Evolutionary conservation across 1,284 basidiomycete species (phyloP).

Genomic region (Clitocybe nebularis): DNA sequence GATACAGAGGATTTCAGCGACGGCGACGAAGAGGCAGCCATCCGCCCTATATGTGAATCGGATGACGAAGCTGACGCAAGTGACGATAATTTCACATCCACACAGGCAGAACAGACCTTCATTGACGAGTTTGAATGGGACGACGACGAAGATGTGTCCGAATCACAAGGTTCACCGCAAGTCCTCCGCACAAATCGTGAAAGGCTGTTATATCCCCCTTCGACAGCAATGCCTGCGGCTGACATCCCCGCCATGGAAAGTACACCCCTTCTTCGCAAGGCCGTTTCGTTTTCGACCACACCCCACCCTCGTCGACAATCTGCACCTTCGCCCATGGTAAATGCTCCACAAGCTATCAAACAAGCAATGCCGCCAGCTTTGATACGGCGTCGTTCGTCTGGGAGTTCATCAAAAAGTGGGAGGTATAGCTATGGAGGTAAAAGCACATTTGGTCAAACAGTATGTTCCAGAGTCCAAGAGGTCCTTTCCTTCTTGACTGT

Average conservation of each 20-base stretch:
- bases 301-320: constrained; percentile 19
- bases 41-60: too few species aligned
- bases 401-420: constrained; percentile 24
- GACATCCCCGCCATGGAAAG: constrained; percentile 21
- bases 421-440: constrained; percentile 40
- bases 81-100: too few species aligned
- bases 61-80: constrained; percentile 34
- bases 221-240: constrained; percentile 1
- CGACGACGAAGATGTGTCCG: constrained; percentile 31
- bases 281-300: constrained; percentile 28
- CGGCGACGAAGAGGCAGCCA: too few species aligned
- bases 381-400: constrained; percentile 26
- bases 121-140: constrained; percentile 21
- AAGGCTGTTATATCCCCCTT: neutral
- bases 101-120: constrained; percentile 15
- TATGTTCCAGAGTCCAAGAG: constrained; percentile 32
- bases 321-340: constrained; percentile 6
- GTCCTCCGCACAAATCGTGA: constrained; percentile 1
- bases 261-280: constrained; percentile 42
- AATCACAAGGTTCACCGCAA: constrained; percentile 8
- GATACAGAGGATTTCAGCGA: too few species aligned
- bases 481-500: constrained; percentile 5
- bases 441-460: constrained; percentile 84
- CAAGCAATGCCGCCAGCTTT: neutral
- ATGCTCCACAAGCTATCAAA: constrained; percentile 2